These are phyloP conservation scores for Cladochytrium tenue DNA, from an alignment of 371 early-diverging fungal genomes.

Conservation along the genomic window DNA sequence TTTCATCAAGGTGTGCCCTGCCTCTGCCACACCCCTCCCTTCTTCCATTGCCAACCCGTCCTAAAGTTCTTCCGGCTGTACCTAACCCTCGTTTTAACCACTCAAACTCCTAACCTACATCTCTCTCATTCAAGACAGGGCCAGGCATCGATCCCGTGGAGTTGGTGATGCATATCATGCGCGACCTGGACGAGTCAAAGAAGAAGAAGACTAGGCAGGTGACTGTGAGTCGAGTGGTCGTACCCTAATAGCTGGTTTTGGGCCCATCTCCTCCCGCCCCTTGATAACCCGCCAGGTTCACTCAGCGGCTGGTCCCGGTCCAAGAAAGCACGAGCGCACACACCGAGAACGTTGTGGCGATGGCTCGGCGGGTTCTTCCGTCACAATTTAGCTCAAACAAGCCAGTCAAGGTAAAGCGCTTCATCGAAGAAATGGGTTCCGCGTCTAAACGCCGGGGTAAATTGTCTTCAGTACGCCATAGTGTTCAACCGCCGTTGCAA, in stretches of 20 bases:
- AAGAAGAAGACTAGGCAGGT: constrained; percentile 59
- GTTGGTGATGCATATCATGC: constrained; percentile 63
- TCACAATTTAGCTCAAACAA: constrained; percentile 48
- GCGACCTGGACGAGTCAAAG: constrained; percentile 58
- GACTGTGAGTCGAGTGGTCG: neutral
- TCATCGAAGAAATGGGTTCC: neutral
- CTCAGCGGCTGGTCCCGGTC: constrained; percentile 67
- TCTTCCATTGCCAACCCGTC: neutral
- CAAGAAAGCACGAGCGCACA: constrained; percentile 62
- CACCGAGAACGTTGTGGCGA: constrained; percentile 55
- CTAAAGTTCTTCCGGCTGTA: neutral
- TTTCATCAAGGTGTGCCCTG: constrained; percentile 15
- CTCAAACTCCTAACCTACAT: neutral
- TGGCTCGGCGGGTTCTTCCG: constrained; percentile 55
- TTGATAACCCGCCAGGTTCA: constrained; percentile 51
- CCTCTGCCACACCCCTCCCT: neutral
- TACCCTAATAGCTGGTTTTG: neutral
- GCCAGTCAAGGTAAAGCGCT: constrained; percentile 28
- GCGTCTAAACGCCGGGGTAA: neutral
- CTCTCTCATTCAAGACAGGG: neutral
- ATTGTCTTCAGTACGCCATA: constrained; percentile 61
- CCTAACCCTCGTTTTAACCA: neutral
- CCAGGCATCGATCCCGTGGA: constrained; percentile 58
- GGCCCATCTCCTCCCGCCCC: neutral
- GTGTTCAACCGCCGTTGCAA: constrained; percentile 67